A percentile compares a stretch with the other conserved stretches of the same genome.
phyloP scores from a whole-genome alignment of 2,329 filamentous ascomycete species.

The Fusarium azukiicola region DNA sequence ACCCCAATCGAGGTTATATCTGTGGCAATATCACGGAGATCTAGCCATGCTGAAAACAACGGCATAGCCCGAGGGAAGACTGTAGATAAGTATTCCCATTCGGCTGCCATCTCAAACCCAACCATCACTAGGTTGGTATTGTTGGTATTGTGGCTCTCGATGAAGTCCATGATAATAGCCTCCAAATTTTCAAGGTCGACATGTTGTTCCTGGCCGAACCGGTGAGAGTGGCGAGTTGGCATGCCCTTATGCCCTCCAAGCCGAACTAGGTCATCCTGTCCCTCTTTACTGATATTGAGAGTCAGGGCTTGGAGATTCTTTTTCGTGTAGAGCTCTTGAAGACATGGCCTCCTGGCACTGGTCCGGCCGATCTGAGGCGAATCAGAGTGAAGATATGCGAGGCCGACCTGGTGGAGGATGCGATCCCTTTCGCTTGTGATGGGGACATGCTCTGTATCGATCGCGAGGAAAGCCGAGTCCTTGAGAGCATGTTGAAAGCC shows the following conservation, averaged over 20 bases:
- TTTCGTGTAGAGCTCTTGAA: constrained; percentile 22
- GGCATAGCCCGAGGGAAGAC: constrained; percentile 25
- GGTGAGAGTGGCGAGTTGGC: constrained; percentile 33
- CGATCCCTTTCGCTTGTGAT: constrained; percentile 35
- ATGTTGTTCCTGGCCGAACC: constrained; percentile 32
- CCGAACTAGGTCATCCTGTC: not conserved
- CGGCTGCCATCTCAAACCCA: constrained; percentile 38
- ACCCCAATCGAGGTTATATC: constrained; percentile 28
- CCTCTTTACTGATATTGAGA: constrained; percentile 24
- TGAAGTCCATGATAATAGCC: constrained; percentile 22
- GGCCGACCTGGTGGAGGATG: constrained; percentile 43
- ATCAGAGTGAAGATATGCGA: constrained; percentile 32
- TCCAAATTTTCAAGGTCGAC: constrained; percentile 20
- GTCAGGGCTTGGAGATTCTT: constrained; percentile 25
- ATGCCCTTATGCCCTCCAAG: not conserved
- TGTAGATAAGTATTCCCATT: constrained; percentile 36
- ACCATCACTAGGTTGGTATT: not conserved
- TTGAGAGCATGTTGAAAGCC: constrained; percentile 7
- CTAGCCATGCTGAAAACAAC: constrained; percentile 41
- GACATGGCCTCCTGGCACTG: not conserved
- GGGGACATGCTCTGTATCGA: constrained; percentile 40
- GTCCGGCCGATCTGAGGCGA: not conserved
- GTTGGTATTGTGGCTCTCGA: not conserved
- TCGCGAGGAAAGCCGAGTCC: constrained; percentile 29
- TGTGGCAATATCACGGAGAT: constrained; percentile 37